Percentiles rank a stretch among this genome's conserved stretches.
These are phyloP conservation scores for Fusarium aywerte DNA, from an alignment of 2,329 filamentous ascomycete species.

Conservation along the genomic window DNA sequence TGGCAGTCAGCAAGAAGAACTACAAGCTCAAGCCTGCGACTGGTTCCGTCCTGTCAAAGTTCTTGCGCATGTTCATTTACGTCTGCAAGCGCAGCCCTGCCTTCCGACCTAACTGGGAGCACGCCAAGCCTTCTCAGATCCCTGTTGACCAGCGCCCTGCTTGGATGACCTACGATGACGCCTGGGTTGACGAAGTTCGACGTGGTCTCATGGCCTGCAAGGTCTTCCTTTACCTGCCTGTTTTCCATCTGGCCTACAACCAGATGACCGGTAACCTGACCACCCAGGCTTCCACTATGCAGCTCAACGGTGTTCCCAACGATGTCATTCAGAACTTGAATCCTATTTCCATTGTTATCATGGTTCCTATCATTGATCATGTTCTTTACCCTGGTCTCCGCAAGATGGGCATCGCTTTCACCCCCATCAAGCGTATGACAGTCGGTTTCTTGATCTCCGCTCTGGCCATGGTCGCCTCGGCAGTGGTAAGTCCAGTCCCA, in stretches of 20 bases:
- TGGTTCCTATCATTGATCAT: conserved; percentile 77
- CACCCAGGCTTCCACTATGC: conserved; percentile 73
- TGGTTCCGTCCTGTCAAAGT: conserved; percentile 77
- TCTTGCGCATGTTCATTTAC: conserved; percentile 68
- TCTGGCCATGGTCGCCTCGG: conserved; percentile 68
- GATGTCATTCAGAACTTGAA: conserved; percentile 81
- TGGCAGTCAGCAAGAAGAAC: conserved; percentile 67
- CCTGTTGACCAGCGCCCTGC: conserved; percentile 64
- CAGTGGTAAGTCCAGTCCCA: too few relatives aligned
- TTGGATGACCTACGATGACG: conserved; percentile 87
- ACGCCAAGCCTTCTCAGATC: conserved; percentile 73
- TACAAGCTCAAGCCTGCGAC: conserved; percentile 74
- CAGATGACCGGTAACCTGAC: conserved; percentile 70
- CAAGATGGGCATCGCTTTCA: conserved; percentile 72
- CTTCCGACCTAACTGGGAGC: conserved; percentile 74
- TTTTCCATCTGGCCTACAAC: conserved; percentile 69
- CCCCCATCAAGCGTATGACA: conserved; percentile 80
- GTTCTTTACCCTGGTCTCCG: conserved; percentile 76
- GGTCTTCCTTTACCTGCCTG: conserved; percentile 77
- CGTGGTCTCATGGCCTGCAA: conserved; percentile 76
- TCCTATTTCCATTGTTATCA: conserved; percentile 78
- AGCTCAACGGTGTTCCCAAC: conserved; percentile 77
- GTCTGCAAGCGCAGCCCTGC: conserved; percentile 73
- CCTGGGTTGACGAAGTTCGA: conserved; percentile 82
- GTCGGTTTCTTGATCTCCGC: conserved; percentile 74